Evolutionary conservation across 495 filamentous ascomycete species (phyloP).

Genomic region (Cladorrhinum samala): DNA sequence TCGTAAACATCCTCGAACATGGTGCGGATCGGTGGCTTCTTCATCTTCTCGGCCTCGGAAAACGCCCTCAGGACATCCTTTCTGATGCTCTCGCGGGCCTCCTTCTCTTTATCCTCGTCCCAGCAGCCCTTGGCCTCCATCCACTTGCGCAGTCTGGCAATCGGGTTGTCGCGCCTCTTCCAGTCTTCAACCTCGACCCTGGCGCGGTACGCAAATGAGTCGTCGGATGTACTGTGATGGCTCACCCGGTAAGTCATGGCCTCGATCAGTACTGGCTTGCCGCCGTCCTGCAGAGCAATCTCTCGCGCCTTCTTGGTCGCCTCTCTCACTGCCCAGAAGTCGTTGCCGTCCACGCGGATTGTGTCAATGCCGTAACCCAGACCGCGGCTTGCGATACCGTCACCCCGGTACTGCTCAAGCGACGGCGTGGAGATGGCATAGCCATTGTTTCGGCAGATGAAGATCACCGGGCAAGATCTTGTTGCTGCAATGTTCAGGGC

Average conservation of each 20-base stretch:
- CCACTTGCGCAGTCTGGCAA: slow-evolving; percentile 86
- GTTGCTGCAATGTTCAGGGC: slow-evolving; percentile 96
- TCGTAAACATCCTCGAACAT: slow-evolving; percentile 90
- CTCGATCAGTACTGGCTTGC: slow-evolving; percentile 80
- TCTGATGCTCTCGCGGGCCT: slow-evolving; percentile 58
- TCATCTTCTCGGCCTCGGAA: slow-evolving; percentile 78
- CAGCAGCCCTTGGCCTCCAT: slow-evolving; percentile 74
- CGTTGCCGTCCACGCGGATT: slow-evolving; percentile 93
- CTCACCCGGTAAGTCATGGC: slow-evolving; percentile 97
- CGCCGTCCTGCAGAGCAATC: slow-evolving; percentile 70
- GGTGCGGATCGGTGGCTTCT: slow-evolving; percentile 69
- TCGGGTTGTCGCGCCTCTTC: slow-evolving; percentile 93
- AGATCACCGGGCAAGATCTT: slow-evolving; percentile 81
- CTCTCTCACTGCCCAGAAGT: slow-evolving; percentile 89
- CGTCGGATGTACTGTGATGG: slow-evolving; percentile 97
- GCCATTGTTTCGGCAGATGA: slow-evolving; percentile 96
- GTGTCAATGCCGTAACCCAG: slow-evolving; percentile 97
- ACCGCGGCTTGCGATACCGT: slow-evolving; percentile 93
- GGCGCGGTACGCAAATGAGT: slow-evolving; percentile 93
- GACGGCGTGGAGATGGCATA: slow-evolving; percentile 95
- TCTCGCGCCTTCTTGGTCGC: slow-evolving; percentile 71
- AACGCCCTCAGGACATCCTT: slow-evolving; percentile 81
- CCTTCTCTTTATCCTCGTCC: slow-evolving; percentile 78
- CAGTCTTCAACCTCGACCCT: slow-evolving; percentile 95
- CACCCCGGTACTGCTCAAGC: slow-evolving; percentile 91